These are phyloP conservation scores for Pochonia chlamydosporia DNA, from an alignment of 2,329 filamentous ascomycete species.

Conservation along the genomic window DNA sequence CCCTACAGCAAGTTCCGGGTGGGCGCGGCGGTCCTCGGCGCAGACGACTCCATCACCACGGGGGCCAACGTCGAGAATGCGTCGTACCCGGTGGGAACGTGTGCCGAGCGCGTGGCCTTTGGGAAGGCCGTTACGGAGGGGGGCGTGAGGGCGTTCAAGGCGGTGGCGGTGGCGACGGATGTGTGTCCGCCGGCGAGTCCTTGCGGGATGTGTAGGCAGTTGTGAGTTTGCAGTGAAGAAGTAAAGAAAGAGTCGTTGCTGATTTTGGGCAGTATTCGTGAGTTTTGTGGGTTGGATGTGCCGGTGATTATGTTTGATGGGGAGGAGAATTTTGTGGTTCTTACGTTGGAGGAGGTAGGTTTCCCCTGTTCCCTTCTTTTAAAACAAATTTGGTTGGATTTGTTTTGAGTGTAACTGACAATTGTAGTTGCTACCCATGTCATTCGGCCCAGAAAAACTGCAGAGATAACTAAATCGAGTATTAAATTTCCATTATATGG, in stretches of 20 bases:
- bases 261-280: slow-evolving; percentile 54
- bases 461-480: slow-evolving; percentile 16
- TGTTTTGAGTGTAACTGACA: not conserved
- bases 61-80: slow-evolving; percentile 95
- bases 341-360: slow-evolving; percentile 61
- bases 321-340: slow-evolving; percentile 64
- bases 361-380: not conserved
- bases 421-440: slow-evolving; percentile 57
- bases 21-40: slow-evolving; percentile 67
- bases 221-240: too few species aligned
- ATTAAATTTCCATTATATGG: not conserved
- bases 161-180: slow-evolving; percentile 81
- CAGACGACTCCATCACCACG: slow-evolving; percentile 32
- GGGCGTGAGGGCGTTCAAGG: slow-evolving; percentile 52
- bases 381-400: not conserved
- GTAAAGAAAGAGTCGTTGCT: not conserved
- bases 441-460: slow-evolving; percentile 60
- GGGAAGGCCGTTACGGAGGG: slow-evolving; percentile 67
- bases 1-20: slow-evolving; percentile 92
- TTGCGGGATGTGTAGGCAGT: slow-evolving; percentile 95
- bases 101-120: slow-evolving; percentile 87
- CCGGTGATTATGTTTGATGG: slow-evolving; percentile 93
- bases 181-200: slow-evolving; percentile 65
- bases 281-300: slow-evolving; percentile 62
- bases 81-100: slow-evolving; percentile 88